Percentiles rank a stretch among this genome's conserved stretches.
phyloP scores from a whole-genome alignment of 2,329 filamentous ascomycete genomes.

The Diaporthe sp. region DNA sequence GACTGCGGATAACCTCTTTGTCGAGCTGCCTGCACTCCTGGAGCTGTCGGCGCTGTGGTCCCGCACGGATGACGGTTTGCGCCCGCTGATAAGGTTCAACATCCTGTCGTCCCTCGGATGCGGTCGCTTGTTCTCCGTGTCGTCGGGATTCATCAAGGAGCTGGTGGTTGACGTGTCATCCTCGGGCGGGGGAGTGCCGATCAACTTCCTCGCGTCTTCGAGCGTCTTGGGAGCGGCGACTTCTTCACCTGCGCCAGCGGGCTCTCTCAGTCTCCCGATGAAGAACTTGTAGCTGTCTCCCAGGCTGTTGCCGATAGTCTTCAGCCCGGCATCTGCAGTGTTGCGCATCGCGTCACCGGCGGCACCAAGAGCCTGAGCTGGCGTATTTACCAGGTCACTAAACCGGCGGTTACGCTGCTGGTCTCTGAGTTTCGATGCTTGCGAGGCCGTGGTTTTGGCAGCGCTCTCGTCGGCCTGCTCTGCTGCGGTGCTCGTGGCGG shows the following conservation, averaged over 20 bases:
- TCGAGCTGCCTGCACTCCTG: slow-evolving; percentile 72
- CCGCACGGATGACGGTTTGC: slow-evolving; percentile 61
- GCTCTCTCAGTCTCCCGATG: slow-evolving; percentile 81
- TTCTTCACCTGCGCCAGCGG: slow-evolving; percentile 57
- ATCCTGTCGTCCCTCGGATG: slow-evolving; percentile 72
- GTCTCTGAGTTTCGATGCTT: slow-evolving; percentile 59
- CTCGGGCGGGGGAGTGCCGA: slow-evolving; percentile 78
- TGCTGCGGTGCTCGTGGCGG: slow-evolving; percentile 50
- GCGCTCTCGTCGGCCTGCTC: slow-evolving; percentile 41
- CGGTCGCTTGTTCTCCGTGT: slow-evolving; percentile 51
- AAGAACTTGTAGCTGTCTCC: slow-evolving; percentile 96
- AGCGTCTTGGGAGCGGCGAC: slow-evolving; percentile 86
- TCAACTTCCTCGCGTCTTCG: slow-evolving; percentile 90
- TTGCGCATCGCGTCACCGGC: slow-evolving; percentile 88
- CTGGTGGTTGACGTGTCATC: slow-evolving; percentile 72
- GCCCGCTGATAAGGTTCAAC: slow-evolving; percentile 78
- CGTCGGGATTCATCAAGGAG: slow-evolving; percentile 58
- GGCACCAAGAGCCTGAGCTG: slow-evolving; percentile 83
- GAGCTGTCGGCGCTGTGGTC: slow-evolving; percentile 84
- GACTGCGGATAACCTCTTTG: slow-evolving; percentile 59
- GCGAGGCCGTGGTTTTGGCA: slow-evolving; percentile 54
- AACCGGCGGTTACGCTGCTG: slow-evolving; percentile 78
- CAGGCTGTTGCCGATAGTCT: slow-evolving; percentile 90
- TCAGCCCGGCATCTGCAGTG: slow-evolving; percentile 91
- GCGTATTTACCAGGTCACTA: slow-evolving; percentile 88